These are phyloP conservation scores for Dactylellina parvicollis DNA, from an alignment of 2,329 filamentous ascomycete genomes.

Conservation along the genomic window DNA sequence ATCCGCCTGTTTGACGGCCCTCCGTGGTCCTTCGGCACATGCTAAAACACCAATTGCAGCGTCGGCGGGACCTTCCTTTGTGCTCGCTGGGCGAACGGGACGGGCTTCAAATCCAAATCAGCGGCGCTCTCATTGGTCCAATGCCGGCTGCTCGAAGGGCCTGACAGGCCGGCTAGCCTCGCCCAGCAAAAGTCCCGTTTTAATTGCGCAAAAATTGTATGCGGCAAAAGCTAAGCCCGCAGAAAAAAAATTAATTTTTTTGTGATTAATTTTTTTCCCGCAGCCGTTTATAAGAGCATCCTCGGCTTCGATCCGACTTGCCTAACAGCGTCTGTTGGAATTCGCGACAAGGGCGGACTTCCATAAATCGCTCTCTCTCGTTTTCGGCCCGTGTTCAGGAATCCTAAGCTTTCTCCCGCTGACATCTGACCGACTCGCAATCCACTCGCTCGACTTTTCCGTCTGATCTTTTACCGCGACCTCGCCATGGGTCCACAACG, in stretches of 20 bases:
- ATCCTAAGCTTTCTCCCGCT: constrained; percentile 38
- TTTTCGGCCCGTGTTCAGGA: constrained; percentile 52
- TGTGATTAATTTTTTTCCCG: constrained; percentile 21
- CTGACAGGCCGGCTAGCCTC: constrained; percentile 9
- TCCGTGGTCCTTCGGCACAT: not conserved
- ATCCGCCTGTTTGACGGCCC: too few species aligned
- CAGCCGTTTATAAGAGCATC: not conserved
- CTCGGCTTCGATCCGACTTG: constrained; percentile 46
- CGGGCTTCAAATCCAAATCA: constrained; percentile 50
- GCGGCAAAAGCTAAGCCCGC: not conserved
- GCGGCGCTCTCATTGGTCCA: constrained; percentile 35
- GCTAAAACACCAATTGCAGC: not conserved
- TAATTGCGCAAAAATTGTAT: constrained; percentile 28
- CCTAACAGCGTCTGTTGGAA: not conserved
- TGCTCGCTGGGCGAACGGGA: not conserved
- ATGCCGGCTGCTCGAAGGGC: constrained; percentile 27
- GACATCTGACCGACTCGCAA: constrained; percentile 34
- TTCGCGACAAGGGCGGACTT: constrained; percentile 52
- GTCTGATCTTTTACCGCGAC: not conserved
- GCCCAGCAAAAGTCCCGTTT: not conserved
- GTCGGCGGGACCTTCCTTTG: not conserved
- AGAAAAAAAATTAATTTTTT: not conserved
- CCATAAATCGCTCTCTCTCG: constrained; percentile 40
- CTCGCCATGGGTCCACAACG: constrained; percentile 49
- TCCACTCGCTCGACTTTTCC: not conserved